Base-by-base conservation (phyloP, 106 monocot species). In the Platanthera zijinensis region DNA sequence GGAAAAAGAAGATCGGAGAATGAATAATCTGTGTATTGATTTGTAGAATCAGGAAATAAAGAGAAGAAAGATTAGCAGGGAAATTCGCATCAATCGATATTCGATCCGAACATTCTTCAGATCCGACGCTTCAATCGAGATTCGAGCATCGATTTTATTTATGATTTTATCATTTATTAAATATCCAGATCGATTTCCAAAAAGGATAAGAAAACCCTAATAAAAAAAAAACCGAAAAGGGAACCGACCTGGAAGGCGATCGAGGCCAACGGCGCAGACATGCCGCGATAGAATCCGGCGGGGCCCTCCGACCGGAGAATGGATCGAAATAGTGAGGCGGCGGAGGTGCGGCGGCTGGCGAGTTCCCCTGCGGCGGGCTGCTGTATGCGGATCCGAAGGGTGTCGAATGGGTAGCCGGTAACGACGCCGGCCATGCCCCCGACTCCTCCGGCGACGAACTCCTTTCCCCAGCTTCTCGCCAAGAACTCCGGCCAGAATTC, bases 391-490 rank as follows among this genome's bases (percentile, higher is more conserved):
- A 96, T 84, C 8, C 96, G 76, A 21, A 96, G 90, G 15, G 96
- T 96, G 74, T 96, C 96, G 11, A 96, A 85, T 19, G 96, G 96
- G 71, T 93, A 73, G 17, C 96, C 96, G 69, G 91, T 72, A 45
- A 93, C 80, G 71, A 96, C 91, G 1, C 96, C 96, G 6, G 96
- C 96, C 93, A 93, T 91, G 32, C 96, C 96, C n/a, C 93, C 96
- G 56, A 96, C 22, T 12, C 93, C 96, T 22, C 96, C 96, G 6
- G 96, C 96, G 7, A 90, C 81, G 82, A 96, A 93, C 89, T 96
- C 96, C 73, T 46, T 87, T 8, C 93, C 96, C 93, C 90, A 93
- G 78, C 91, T 89, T 75, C 84, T 89, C 74, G 90, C 96, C 84
- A 93, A 74, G 83, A 89, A 96, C 79, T 96, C 96, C 77, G 87